Conservation (phyloP, 2,329 filamentous ascomycete genomes). For the Colletotrichum lupini region DNA sequence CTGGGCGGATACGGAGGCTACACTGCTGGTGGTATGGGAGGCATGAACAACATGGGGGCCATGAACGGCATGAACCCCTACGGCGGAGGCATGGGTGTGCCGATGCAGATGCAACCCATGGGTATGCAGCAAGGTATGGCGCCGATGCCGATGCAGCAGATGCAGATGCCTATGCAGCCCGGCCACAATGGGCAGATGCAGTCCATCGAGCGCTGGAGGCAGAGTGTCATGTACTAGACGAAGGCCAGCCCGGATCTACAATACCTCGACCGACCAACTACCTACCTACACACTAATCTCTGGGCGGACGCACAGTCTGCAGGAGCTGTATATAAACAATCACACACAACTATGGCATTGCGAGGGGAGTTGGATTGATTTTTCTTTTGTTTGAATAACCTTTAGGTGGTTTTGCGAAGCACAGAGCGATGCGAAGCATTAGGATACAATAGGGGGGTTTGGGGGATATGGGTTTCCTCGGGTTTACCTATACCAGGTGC, state of each 20-base stretch:
- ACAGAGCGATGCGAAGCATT: slow-evolving; percentile 10
- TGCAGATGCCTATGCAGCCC: slow-evolving; percentile 32
- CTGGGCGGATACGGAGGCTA: slow-evolving; percentile 21
- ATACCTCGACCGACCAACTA: background rate
- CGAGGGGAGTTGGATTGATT: slow-evolving; percentile 29
- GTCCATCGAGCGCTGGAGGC: slow-evolving; percentile 51
- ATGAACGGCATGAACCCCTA: slow-evolving; percentile 38
- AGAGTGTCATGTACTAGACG: slow-evolving; percentile 45
- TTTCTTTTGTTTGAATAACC: slow-evolving; percentile 11
- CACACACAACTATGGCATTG: slow-evolving; percentile 23
- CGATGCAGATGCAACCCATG: slow-evolving; percentile 29
- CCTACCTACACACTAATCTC: background rate
- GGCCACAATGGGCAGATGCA: slow-evolving; percentile 36
- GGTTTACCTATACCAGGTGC: background rate
- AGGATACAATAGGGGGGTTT: background rate
- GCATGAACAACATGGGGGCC: slow-evolving; percentile 23
- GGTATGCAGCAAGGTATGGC: slow-evolving; percentile 34
- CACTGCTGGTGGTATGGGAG: slow-evolving; percentile 37
- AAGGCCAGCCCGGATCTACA: no score
- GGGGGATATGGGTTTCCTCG: background rate
- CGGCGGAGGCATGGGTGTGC: slow-evolving; percentile 38
- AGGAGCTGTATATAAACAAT: slow-evolving; percentile 8
- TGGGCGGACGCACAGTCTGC: background rate
- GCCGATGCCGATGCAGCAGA: slow-evolving; percentile 38
- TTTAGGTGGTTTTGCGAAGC: background rate